Base-by-base conservation (phyloP, 179 eudicot species). In the Silene vulgaris region DNA sequence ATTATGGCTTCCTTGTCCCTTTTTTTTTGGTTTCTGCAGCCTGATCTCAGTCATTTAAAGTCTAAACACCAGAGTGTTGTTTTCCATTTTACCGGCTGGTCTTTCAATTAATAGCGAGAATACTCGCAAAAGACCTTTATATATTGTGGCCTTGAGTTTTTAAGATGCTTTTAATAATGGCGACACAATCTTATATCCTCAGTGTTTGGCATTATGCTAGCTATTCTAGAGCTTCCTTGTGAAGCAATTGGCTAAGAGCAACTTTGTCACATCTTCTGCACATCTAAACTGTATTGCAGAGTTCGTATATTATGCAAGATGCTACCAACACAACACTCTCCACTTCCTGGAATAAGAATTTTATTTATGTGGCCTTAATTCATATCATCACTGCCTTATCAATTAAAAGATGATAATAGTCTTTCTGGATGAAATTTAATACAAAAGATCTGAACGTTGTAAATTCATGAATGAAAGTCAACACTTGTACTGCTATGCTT, bases 401-500 rank as follows among this genome's bases (percentile, higher is more conserved):
- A 67, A 19, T 67, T n/a, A 67, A 7, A 48, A 35, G 40, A 62
- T 65, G 26, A 67, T 32, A 67, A 32, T 67, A 67, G 52, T 67
- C 23, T 50, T 50, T 67, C 28, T 43, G 72, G 57, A 69, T 40
- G 3, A 37, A 7, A 43, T 17, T 69, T 16, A 40, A 21, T 13
- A 69, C 35, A 20, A 69, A 69, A 8, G 23, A 43, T 35, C 14
- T 16, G 28, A 5, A 8, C 13, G 9, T 20, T n/a, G 43, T 8
- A 11, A 17, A 69, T 30, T 2, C 5, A 8, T 64, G 6, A 13
- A 37, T 65, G 52, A 67, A 67, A 67, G 71, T 40, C 28, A 50
- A 14, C 74, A 43, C 19, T 70, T 13, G 21, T 45, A 45, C 61
- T 13, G 26, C 32, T 48, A 30, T 48, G 26, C 30, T 48, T 48